Conservation (phyloP, 2,329 filamentous ascomycete species). For the Penicillium griseofulvum region DNA sequence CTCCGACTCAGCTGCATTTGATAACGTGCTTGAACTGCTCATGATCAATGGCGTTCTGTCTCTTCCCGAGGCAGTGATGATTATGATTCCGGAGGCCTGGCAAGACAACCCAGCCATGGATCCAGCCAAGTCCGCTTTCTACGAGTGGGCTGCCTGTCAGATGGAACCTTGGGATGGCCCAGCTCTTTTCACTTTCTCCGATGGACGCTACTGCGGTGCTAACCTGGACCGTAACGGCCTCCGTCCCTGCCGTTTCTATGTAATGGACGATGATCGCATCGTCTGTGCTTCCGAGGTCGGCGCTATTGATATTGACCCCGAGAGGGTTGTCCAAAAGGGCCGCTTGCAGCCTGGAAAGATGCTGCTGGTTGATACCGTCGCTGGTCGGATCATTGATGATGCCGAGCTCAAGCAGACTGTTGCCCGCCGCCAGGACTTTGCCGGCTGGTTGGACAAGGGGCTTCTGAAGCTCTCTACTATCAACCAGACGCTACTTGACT, state of each 20-base stretch:
- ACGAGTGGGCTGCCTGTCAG: constrained; percentile 97
- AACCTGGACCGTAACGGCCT: constrained; percentile 95
- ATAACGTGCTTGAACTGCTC: constrained; percentile 91
- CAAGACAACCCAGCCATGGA: constrained; percentile 92
- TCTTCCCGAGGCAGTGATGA: constrained; percentile 92
- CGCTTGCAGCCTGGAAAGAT: constrained; percentile 92
- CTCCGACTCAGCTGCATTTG: constrained; percentile 94
- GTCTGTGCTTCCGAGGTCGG: constrained; percentile 97
- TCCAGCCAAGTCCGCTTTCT: constrained; percentile 92
- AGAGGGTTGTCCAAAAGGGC: constrained; percentile 87
- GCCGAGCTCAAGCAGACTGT: constrained; percentile 86
- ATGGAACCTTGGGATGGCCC: constrained; percentile 99
- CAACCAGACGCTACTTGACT: constrained; percentile 58
- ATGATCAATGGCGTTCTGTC: constrained; percentile 96
- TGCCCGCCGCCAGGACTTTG: constrained; percentile 82
- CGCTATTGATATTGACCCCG: constrained; percentile 86
- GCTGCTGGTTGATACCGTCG: constrained; percentile 89
- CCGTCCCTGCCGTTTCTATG: constrained; percentile 92
- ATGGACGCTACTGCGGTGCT: constrained; percentile 93
- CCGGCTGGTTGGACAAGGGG: constrained; percentile 80
- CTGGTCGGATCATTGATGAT: constrained; percentile 91
- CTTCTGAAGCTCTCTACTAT: constrained; percentile 78
- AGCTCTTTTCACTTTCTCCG: constrained; percentile 93
- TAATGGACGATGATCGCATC: constrained; percentile 94
- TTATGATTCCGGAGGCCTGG: constrained; percentile 98